phyloP scores from a whole-genome alignment of 768 basidiomycete species.

The Boletus tylopilopsis region DNA sequence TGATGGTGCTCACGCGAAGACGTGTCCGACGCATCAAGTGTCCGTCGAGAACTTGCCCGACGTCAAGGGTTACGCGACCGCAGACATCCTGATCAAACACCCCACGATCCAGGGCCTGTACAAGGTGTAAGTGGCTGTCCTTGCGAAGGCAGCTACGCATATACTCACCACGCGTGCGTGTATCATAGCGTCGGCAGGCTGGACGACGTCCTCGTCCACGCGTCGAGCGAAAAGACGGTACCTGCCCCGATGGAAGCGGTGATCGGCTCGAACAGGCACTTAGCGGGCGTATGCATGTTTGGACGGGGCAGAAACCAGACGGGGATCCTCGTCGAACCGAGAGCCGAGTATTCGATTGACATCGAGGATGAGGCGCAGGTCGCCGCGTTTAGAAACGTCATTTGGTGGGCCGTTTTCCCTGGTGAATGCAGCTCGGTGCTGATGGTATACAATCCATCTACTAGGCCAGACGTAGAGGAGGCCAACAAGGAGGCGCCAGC shows the following conservation, averaged over 20 bases:
- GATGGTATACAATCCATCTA: no score
- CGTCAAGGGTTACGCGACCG: not conserved
- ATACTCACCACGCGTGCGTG: not conserved
- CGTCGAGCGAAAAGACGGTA: conserved; percentile 29
- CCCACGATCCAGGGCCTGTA: not conserved
- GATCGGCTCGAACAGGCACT: not conserved
- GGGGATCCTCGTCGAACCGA: conserved; percentile 32
- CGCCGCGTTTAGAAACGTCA: conserved; percentile 31
- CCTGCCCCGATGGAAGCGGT: conserved; percentile 12
- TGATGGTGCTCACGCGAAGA: not conserved
- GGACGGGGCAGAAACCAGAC: conserved; percentile 3
- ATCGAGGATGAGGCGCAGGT: conserved; percentile 25
- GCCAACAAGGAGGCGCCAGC: conserved; percentile 39
- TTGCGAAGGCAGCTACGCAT: no score
- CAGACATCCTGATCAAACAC: not conserved
- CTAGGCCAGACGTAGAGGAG: conserved; percentile 38
- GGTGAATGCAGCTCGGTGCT: no score
- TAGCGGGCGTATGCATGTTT: conserved; percentile 1
- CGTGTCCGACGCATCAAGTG: not conserved
- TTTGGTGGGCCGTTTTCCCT: conserved; percentile 22
- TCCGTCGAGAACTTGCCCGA: not conserved
- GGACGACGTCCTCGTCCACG: not conserved
- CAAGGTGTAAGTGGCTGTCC: no score
- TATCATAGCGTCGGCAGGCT: not conserved
- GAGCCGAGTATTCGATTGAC: conserved; percentile 32